These are phyloP conservation scores for Thielaviopsis punctulata DNA, from an alignment of 2,329 filamentous ascomycete species.

Conservation along the genomic window DNA sequence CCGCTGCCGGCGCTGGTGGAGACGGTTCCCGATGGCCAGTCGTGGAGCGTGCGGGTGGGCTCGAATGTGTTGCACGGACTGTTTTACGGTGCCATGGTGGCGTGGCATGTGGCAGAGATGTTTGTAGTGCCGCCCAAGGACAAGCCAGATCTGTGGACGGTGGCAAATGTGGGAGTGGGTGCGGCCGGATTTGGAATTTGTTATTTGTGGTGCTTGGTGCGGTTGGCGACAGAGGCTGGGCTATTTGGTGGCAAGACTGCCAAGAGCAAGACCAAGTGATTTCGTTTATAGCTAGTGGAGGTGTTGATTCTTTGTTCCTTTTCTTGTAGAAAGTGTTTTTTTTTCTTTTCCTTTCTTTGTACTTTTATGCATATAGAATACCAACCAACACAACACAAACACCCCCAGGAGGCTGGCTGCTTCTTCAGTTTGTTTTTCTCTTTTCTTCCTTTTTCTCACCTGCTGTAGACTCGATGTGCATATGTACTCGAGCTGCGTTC, in stretches of 20 bases:
- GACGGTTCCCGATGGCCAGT: constrained; percentile 13
- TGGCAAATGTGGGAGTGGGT: constrained; percentile 75
- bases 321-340: neutral
- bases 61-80: constrained; percentile 53
- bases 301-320: constrained; percentile 3
- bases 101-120: constrained; percentile 65
- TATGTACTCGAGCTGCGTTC: too few relatives aligned
- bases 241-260: constrained; percentile 22
- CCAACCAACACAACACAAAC: too few relatives aligned
- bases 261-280: constrained; percentile 23
- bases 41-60: constrained; percentile 17
- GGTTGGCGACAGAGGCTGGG: constrained; percentile 42
- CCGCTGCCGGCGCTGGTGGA: constrained; percentile 52
- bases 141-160: constrained; percentile 91
- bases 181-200: constrained; percentile 71
- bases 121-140: constrained; percentile 48
- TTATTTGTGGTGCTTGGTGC: constrained; percentile 81
- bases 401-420: neutral
- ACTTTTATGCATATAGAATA: neutral
- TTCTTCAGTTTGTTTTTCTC: neutral
- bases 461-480: too few relatives aligned
- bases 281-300: neutral
- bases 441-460: neutral
- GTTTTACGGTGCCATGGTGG: constrained; percentile 63
- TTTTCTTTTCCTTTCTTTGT: neutral